Percentiles rank a stretch among this genome's conserved stretches.
phyloP scores from a whole-genome alignment of 768 basidiomycete species.

The Trametes meyenii region DNA sequence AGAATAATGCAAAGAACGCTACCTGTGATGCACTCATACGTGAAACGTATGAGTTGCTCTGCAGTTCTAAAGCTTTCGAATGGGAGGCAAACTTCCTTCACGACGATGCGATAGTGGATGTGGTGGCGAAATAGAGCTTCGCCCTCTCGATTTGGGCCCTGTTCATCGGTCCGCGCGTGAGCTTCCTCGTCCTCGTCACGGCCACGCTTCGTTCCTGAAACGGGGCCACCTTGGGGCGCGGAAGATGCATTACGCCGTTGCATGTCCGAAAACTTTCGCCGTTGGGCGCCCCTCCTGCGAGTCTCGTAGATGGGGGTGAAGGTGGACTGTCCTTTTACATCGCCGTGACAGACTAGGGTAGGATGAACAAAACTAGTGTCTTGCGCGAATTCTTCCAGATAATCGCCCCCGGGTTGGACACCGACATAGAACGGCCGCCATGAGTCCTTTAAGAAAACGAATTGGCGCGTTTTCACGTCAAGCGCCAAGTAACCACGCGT shows the following conservation, averaged over 20 bases:
- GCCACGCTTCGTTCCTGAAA: not conserved
- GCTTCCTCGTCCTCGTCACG: too few species aligned
- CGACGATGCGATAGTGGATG: constrained; percentile 18
- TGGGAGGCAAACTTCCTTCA: constrained; percentile 14
- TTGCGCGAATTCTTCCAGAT: not conserved
- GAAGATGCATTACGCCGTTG: too few species aligned
- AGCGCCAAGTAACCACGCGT: constrained; percentile 19
- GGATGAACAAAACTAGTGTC: not conserved
- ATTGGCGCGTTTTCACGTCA: constrained; percentile 1
- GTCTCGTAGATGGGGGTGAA: not conserved
- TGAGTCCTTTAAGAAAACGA: constrained; percentile 23
- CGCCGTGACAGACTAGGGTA: constrained; percentile 6
- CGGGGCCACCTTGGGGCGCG: not conserved
- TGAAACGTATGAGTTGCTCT: not conserved
- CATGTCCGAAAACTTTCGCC: too few species aligned
- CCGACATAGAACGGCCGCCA: constrained; percentile 9
- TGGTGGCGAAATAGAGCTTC: not conserved
- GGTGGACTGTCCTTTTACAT: not conserved
- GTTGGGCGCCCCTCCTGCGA: not conserved
- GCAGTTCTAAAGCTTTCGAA: not conserved
- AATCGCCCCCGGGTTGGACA: constrained; percentile 7
- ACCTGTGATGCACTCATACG: constrained; percentile 1
- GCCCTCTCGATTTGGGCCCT: not conserved
- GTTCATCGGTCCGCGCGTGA: not conserved
- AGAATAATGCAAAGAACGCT: not conserved